Evolutionary conservation across 768 basidiomycete genomes (phyloP).

Genomic region (Termitomyces sp.): DNA sequence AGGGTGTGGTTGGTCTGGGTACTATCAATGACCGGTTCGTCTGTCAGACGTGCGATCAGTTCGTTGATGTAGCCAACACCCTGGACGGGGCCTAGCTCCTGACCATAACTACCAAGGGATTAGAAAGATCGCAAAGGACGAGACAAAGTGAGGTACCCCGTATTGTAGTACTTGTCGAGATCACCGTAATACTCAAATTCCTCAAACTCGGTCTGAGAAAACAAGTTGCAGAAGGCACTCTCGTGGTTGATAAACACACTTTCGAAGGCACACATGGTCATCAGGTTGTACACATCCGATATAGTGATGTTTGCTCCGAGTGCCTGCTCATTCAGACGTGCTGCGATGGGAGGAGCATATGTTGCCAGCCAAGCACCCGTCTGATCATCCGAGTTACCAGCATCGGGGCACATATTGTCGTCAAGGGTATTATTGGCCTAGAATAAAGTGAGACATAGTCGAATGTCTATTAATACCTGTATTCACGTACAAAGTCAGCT

Average conservation of each 20-base stretch:
- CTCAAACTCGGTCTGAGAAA: slow-evolving; percentile 55
- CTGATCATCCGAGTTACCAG: slow-evolving; percentile 37
- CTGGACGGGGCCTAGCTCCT: slow-evolving; percentile 65
- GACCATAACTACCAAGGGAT: slow-evolving; percentile 51
- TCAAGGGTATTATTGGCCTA: slow-evolving; percentile 61
- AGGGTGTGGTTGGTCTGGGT: slow-evolving; percentile 79
- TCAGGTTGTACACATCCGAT: slow-evolving; percentile 51
- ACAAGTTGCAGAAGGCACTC: slow-evolving; percentile 74
- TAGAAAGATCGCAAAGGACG: neutral
- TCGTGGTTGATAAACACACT: slow-evolving; percentile 44
- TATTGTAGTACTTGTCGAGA: slow-evolving; percentile 73
- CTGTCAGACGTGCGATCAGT: slow-evolving; percentile 76
- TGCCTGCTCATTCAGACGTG: slow-evolving; percentile 53
- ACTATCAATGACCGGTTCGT: slow-evolving; percentile 52
- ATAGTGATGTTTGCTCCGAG: slow-evolving; percentile 56
- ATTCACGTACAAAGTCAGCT: slow-evolving; percentile 41
- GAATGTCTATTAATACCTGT: neutral
- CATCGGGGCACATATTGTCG: slow-evolving; percentile 57
- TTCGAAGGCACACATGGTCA: slow-evolving; percentile 79
- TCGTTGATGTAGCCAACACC: slow-evolving; percentile 89
- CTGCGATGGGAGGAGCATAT: slow-evolving; percentile 51
- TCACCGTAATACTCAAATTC: slow-evolving; percentile 69
- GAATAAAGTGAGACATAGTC: neutral
- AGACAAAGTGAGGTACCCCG: slow-evolving; percentile 43
- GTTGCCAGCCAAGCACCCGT: slow-evolving; percentile 48